Conservation (phyloP, 1,284 basidiomycete species). For the Puccinia brachypodii region DNA sequence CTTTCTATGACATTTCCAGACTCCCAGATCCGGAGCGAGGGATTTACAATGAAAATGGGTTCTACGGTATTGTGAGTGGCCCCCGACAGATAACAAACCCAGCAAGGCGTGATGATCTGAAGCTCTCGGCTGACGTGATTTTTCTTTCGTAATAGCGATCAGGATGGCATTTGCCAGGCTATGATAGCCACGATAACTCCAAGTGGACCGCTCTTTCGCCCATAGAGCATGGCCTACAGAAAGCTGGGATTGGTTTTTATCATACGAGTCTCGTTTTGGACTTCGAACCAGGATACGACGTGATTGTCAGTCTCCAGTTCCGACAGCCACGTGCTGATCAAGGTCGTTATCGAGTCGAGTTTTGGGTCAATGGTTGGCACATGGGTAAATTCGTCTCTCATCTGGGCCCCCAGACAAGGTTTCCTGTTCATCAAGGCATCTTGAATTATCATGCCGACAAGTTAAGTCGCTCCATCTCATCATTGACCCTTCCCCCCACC, state of each 20-base stretch:
- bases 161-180: slow-evolving; percentile 41
- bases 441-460: slow-evolving; percentile 69
- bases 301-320: slow-evolving; percentile 33
- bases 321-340: neutral
- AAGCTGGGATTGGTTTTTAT: slow-evolving; percentile 44
- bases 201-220: slow-evolving; percentile 14
- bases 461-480: slow-evolving; percentile 57
- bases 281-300: slow-evolving; percentile 32
- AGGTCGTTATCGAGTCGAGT: slow-evolving; percentile 65
- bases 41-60: slow-evolving; percentile 43
- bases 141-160: slow-evolving; percentile 25
- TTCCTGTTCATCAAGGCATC: slow-evolving; percentile 75
- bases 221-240: slow-evolving; percentile 16
- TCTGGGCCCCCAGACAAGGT: slow-evolving; percentile 71
- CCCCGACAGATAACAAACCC: neutral
- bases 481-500: neutral
- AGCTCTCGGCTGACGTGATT: neutral
- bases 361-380: slow-evolving; percentile 83
- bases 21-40: slow-evolving; percentile 36
- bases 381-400: slow-evolving; percentile 74
- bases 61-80: slow-evolving; percentile 35
- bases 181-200: neutral
- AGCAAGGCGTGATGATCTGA: neutral
- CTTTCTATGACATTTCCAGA: slow-evolving; percentile 6
- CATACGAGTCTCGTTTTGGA: slow-evolving; percentile 8